Evolutionary conservation across 2,329 filamentous ascomycete genomes (phyloP), one percentile per base, ranked within the genome.

Genomic region (Trichoderma arundinaceum): DNA sequence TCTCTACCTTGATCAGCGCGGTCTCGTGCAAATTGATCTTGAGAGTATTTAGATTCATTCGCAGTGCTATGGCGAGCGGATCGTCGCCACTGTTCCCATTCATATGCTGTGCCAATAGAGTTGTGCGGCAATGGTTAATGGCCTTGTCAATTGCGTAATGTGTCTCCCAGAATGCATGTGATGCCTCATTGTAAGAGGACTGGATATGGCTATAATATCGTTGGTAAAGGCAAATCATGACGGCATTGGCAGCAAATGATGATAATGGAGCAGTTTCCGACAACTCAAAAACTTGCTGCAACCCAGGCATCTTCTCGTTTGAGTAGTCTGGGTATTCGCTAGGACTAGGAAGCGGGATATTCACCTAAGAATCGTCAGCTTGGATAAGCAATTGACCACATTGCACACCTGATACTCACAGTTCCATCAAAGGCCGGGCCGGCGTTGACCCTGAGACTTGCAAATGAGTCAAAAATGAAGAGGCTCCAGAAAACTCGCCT

Each of bases 401-500:
- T 22, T 13, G 12, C 13, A 22, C 7, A 49, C 12, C 12, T 28
- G 17, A 28, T 46, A 35, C 60, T 63, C 32, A 53, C 60, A 1
- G 10, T 28, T 33, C 39, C 51, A 7, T 44, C 49, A 15, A 63
- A 63, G 2, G 38, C 49, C 12, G 39, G 51, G 28, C 49, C 17
- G 7, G n/a, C 13, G 12, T 44, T 52, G 4, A 41, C 22, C 39
- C 49, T 43, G 5, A 63, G n/a, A 19, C 35, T 53, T 2, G 65
- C 48, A 59, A 64, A 66, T 3, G 48, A 41, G 22, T 73, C 72
- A 9, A 69, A 66, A 7, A 73, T 67, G 54, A 69, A 72, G 5
- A 73, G 67, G 17, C 65, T 59, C 72, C 71, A 73, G 2, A 72
- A 59, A 7, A 67, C 64, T 10, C 72, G 66, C 1, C 72, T 68